Base-by-base conservation (phyloP, 495 filamentous ascomycete genomes). In the Talaromyces liani region DNA sequence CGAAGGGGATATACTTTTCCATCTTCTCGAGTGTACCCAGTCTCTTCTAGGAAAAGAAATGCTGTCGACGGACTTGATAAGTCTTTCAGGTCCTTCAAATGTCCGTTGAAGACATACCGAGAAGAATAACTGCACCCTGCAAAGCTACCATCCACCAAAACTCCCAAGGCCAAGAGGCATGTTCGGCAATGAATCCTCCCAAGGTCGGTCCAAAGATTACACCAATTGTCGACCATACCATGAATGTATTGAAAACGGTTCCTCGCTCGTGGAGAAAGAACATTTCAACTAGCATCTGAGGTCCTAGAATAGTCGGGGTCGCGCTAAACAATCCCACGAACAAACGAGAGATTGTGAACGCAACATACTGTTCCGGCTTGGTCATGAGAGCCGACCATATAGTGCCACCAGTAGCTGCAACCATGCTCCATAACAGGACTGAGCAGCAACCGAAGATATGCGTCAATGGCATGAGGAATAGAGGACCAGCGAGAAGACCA, bases 141-240 rank as follows among this genome's bases (percentile, higher is more conserved):
- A 75, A 45, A 2, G 55, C 68, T 7, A 78, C 67, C 1, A 69
- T 72, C 77, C 77, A 80, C 77, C 78, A 80, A 64, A 73, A 79
- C 56, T 73, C 70, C 33, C 69, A 61, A 6, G 71, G 66, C 73
- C 72, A 80, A n/a, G 65, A 65, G 1, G 60, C 63, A 56, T 72
- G 61, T 0, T 67, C 60, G 5, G 69, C 65, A 36, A 78, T 73
- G 57, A 77, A 77, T 1, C 70, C 77, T 1, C 66, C 70, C 47
- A 80, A 71, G 6, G 75, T 75, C 16, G 76, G 73, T 0, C 67
- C 72, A 8, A 68, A 70, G 12, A 69, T 45, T 12, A 49, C 62
- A 6, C 67, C 69, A 14, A 66, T 45, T 25, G 64, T 61, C 8
- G 51, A 59, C 56, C 71, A 62, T 56, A 71, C 67, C 6, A 75